phyloP scores from a whole-genome alignment of 1,139 yeast genomes.

The Hemisphaericaspora subhashii region DNA sequence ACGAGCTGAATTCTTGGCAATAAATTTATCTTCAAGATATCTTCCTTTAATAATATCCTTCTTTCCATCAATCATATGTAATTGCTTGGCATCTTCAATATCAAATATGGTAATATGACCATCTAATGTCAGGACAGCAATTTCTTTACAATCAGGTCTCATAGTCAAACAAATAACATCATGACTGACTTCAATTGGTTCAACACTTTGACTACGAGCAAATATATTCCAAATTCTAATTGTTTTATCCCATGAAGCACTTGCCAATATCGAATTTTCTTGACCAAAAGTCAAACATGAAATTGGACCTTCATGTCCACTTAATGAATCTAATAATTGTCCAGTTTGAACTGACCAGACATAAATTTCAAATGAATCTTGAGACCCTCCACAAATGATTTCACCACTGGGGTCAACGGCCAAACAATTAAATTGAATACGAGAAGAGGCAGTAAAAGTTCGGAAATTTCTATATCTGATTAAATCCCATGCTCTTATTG shows the following conservation, averaged over 20 bases:
- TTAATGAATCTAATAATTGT: slow-evolving; percentile 78
- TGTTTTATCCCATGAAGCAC: slow-evolving; percentile 97
- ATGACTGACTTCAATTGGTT: slow-evolving; percentile 81
- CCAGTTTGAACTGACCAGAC: slow-evolving; percentile 98
- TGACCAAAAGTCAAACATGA: slow-evolving; percentile 84
- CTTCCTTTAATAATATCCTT: slow-evolving; percentile 89
- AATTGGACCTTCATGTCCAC: slow-evolving; percentile 97
- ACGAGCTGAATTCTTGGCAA: slow-evolving; percentile 77
- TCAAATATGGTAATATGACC: slow-evolving; percentile 88
- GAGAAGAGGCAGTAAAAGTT: slow-evolving; percentile 86
- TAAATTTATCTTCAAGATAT: slow-evolving; percentile 75
- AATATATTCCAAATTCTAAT: slow-evolving; percentile 92
- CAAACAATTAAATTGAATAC: slow-evolving; percentile 82
- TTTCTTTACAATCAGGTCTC: slow-evolving; percentile 89
- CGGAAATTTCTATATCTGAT: slow-evolving; percentile 91
- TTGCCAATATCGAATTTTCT: slow-evolving; percentile 77
- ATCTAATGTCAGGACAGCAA: slow-evolving; percentile 85
- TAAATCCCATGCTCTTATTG: slow-evolving; percentile 96
- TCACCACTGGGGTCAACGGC: slow-evolving; percentile 99
- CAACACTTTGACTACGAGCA: slow-evolving; percentile 81
- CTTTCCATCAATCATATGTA: slow-evolving; percentile 81
- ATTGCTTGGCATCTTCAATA: slow-evolving; percentile 76
- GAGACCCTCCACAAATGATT: slow-evolving; percentile 92
- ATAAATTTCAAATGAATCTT: slow-evolving; percentile 85
- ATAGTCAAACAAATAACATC: slow-evolving; percentile 85